These are phyloP conservation scores for Lasiosphaeris hirsuta DNA, from an alignment of 495 filamentous ascomycete species.

Conservation along the genomic window DNA sequence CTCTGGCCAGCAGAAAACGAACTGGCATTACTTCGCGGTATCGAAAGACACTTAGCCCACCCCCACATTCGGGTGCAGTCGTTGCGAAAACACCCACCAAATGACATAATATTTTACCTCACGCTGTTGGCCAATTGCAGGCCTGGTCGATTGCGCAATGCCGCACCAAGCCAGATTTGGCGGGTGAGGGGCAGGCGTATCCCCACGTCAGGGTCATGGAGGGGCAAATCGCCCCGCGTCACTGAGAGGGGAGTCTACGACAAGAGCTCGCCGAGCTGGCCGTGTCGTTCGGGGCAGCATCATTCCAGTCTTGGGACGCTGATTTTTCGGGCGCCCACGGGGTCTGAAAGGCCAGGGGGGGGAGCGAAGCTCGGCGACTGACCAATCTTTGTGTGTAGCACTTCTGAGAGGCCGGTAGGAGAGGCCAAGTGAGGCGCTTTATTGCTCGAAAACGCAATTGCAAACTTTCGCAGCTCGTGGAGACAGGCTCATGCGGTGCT, in stretches of 20 bases:
- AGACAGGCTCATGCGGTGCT: background rate
- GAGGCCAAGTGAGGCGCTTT: slow-evolving; percentile 4
- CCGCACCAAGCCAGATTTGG: slow-evolving; percentile 27
- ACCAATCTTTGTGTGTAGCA: slow-evolving; percentile 10
- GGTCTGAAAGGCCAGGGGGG: background rate
- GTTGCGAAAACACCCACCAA: slow-evolving; percentile 27
- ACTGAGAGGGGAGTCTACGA: background rate
- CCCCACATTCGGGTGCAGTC: slow-evolving; percentile 6
- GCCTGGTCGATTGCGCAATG: slow-evolving; percentile 34
- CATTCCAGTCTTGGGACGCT: background rate
- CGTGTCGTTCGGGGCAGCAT: slow-evolving; percentile 4
- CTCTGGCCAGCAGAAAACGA: too few relatives aligned
- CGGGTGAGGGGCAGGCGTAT: slow-evolving; percentile 26
- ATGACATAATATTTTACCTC: slow-evolving; percentile 32
- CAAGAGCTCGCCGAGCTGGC: slow-evolving; percentile 1
- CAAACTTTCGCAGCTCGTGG: slow-evolving; percentile 7
- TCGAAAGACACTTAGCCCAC: background rate
- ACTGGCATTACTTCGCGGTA: too few relatives aligned
- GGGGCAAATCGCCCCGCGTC: slow-evolving; percentile 30
- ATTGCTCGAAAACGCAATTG: slow-evolving; percentile 11
- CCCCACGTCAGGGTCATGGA: slow-evolving; percentile 32
- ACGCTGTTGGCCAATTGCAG: slow-evolving; percentile 23
- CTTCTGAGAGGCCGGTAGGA: background rate
- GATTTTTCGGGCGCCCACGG: slow-evolving; percentile 5
- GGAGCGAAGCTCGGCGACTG: background rate